These are phyloP conservation scores for Kalaharituber pfeilii DNA, from an alignment of 2,329 filamentous ascomycete genomes.

Conservation along the genomic window DNA sequence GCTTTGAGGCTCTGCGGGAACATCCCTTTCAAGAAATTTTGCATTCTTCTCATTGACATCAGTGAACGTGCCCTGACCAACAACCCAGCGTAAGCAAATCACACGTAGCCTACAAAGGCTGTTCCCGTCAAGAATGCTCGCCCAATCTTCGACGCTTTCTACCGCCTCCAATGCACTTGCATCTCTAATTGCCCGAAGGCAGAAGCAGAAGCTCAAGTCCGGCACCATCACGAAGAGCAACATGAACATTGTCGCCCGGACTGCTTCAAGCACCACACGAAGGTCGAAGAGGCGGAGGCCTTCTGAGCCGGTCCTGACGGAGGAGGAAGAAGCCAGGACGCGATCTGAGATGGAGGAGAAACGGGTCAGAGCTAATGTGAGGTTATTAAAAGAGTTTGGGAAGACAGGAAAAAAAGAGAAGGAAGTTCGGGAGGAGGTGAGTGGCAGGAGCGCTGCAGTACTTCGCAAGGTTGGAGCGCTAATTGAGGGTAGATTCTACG, in stretches of 20 bases:
- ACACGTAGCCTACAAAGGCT: no score
- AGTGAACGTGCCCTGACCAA: no score
- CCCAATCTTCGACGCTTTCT: not conserved
- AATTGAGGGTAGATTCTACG: not conserved
- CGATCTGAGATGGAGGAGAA: not conserved
- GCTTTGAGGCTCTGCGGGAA: no score
- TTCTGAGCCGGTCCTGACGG: not conserved
- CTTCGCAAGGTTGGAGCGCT: not conserved
- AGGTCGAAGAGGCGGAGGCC: not conserved
- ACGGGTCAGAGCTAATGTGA: not conserved
- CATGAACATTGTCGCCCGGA: not conserved
- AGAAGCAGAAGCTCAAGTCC: not conserved
- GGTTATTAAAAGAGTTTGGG: not conserved
- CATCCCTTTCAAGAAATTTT: no score
- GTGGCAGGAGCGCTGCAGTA: not conserved
- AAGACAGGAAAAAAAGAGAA: not conserved
- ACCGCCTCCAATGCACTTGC: not conserved
- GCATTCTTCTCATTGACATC: no score
- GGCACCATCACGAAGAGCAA: not conserved
- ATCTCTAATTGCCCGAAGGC: not conserved
- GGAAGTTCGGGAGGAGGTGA: not conserved
- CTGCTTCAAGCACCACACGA: not conserved
- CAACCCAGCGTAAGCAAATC: no score
- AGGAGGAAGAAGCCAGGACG: not conserved
- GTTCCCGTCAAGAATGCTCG: no score